Evolutionary conservation across 768 basidiomycete genomes (phyloP).

Genomic region (Boletellus ananiceps): DNA sequence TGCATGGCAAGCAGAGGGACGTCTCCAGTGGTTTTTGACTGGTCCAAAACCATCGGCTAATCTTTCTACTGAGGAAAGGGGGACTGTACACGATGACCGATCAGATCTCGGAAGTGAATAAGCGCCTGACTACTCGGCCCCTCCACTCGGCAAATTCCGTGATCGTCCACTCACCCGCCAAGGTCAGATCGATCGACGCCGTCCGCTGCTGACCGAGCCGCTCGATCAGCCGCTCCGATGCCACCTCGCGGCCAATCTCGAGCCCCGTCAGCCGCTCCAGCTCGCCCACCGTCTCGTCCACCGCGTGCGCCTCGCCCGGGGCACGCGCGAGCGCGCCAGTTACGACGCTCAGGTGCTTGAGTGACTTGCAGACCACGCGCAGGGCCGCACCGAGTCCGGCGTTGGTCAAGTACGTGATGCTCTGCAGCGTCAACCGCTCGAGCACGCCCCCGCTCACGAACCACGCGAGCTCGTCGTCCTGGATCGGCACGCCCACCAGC

Average conservation of each 20-base stretch:
- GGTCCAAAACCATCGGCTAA: no score
- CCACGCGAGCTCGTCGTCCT: conserved; percentile 10
- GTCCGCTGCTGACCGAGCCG: neutral
- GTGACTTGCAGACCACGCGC: neutral
- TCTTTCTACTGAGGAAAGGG: no score
- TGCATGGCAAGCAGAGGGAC: neutral
- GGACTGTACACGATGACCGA: no score
- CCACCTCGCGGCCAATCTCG: neutral
- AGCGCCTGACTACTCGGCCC: no score
- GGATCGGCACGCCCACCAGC: neutral
- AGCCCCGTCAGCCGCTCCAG: conserved; percentile 4
- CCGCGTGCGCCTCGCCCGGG: conserved; percentile 2
- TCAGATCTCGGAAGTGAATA: no score
- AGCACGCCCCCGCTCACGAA: conserved; percentile 5
- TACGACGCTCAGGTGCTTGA: neutral
- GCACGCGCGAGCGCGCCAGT: neutral
- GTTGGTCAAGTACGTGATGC: neutral
- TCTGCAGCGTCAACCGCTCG: conserved; percentile 2
- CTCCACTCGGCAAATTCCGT: no score
- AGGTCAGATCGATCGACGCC: no score
- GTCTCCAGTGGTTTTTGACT: no score
- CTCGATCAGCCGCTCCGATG: conserved; percentile 8
- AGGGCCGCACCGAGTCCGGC: neutral
- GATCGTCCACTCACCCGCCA: no score
- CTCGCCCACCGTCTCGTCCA: conserved; percentile 2